Percentiles rank a stretch among this genome's conserved stretches.
phyloP scores from a whole-genome alignment of 2,329 filamentous ascomycete genomes.

The Pseudogymnoascus sp. region DNA sequence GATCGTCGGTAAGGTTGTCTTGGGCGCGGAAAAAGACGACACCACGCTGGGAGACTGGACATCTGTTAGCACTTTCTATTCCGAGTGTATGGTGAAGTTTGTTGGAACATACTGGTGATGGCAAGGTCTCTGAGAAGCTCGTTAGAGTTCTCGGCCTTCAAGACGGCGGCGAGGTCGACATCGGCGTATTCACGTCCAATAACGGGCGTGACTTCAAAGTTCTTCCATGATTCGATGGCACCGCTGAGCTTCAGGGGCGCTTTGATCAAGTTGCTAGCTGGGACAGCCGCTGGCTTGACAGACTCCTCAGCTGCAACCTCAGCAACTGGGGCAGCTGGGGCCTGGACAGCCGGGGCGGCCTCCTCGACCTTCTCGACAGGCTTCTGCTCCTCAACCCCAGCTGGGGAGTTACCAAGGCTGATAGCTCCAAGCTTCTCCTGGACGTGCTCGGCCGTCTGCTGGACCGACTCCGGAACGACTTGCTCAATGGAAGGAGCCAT shows the following conservation, averaged over 20 bases:
- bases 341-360: slow-evolving; percentile 19
- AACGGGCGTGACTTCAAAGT: slow-evolving; percentile 35
- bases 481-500: slow-evolving; percentile 5
- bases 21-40: slow-evolving; percentile 65
- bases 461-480: slow-evolving; percentile 17
- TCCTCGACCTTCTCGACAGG: neutral
- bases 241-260: slow-evolving; percentile 24
- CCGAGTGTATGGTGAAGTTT: neutral
- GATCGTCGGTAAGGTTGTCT: slow-evolving; percentile 48
- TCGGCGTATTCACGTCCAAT: slow-evolving; percentile 38
- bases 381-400: slow-evolving; percentile 10
- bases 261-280: slow-evolving; percentile 13
- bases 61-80: slow-evolving; percentile 6
- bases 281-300: neutral
- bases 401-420: slow-evolving; percentile 6
- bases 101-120: slow-evolving; percentile 31
- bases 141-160: slow-evolving; percentile 39
- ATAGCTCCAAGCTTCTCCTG: slow-evolving; percentile 20
- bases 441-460: slow-evolving; percentile 18
- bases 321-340: slow-evolving; percentile 3
- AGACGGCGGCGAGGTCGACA: slow-evolving; percentile 37
- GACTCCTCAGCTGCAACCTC: neutral
- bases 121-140: slow-evolving; percentile 41
- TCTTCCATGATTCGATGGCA: slow-evolving; percentile 22
- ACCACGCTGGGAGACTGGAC: slow-evolving; percentile 55